Evolutionary conservation across 768 basidiomycete genomes (phyloP).

Genomic region (Phaffia tasmanica): DNA sequence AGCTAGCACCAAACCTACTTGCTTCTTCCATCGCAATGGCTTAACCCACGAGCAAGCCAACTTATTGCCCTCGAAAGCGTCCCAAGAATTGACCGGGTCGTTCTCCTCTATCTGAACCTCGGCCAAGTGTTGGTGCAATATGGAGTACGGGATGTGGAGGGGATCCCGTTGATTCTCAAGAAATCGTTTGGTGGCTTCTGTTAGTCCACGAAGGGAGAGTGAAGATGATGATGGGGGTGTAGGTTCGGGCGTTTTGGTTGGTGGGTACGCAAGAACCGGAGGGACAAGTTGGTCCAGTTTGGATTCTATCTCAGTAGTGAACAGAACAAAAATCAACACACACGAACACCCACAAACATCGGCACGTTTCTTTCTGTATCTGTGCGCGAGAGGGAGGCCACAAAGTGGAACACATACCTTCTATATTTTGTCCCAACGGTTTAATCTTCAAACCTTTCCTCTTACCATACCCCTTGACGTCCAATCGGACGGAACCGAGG

Average conservation of each 20-base stretch:
- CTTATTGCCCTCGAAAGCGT: constrained; percentile 20
- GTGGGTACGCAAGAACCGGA: too few species aligned
- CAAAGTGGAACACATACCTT: too few species aligned
- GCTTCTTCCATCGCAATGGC: background rate
- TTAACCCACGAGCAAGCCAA: constrained; percentile 18
- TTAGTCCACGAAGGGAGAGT: too few species aligned
- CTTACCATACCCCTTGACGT: constrained; percentile 2
- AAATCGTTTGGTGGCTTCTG: constrained; percentile 2
- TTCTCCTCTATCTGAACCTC: background rate
- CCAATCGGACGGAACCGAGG: constrained; percentile 7
- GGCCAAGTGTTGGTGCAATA: constrained; percentile 4
- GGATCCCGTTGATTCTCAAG: constrained; percentile 13
- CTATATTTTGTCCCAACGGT: too few species aligned
- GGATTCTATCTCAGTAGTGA: too few species aligned
- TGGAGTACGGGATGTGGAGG: constrained; percentile 19
- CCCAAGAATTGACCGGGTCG: background rate
- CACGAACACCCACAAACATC: too few species aligned
- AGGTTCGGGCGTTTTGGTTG: too few species aligned
- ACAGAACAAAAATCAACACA: too few species aligned
- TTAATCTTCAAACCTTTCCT: background rate
- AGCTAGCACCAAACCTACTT: constrained; percentile 10
- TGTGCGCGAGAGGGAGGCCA: too few species aligned
- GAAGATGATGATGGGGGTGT: too few species aligned
- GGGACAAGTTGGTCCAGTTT: too few species aligned
- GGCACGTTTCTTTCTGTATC: too few species aligned